Percentiles rank a stretch among this genome's conserved stretches.
phyloP scores from a whole-genome alignment of 306 rosid species.

The Vigna unguiculata region DNA sequence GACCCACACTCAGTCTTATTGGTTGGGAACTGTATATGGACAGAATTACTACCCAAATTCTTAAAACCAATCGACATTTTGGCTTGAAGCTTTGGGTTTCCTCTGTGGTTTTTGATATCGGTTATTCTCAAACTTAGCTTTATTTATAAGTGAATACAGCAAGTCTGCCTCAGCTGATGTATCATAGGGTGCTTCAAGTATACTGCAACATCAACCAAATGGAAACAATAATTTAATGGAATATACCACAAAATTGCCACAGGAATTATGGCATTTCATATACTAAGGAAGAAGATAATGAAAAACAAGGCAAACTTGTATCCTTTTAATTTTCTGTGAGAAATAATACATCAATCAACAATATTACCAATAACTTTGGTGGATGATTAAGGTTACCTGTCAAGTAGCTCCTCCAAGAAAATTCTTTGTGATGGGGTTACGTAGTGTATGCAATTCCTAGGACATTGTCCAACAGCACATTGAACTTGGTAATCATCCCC shows the following conservation, averaged over 20 bases:
- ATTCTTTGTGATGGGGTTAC: conserved; percentile 92
- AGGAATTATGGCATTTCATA: not conserved
- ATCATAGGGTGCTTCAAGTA: conserved; percentile 67
- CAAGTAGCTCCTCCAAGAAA: conserved; percentile 83
- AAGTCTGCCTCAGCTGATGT: conserved; percentile 80
- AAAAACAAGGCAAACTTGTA: conserved; percentile 11
- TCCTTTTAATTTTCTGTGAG: conserved; percentile 11
- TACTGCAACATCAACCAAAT: conserved; percentile 58
- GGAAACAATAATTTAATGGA: conserved; percentile 12
- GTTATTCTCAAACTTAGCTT: conserved; percentile 87
- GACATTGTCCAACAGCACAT: conserved; percentile 90
- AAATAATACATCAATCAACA: not conserved
- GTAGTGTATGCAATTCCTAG: conserved; percentile 88
- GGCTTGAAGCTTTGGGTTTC: conserved; percentile 72
- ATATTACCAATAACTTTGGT: not conserved
- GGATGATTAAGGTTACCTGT: conserved; percentile 57
- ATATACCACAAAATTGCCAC: not conserved
- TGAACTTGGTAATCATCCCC: conserved; percentile 85
- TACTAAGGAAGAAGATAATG: conserved; percentile 13
- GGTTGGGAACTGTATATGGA: not conserved
- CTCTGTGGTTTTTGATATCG: conserved; percentile 80
- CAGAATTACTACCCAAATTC: conserved; percentile 25
- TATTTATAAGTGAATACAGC: conserved; percentile 75
- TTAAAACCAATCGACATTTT: conserved; percentile 84
- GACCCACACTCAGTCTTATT: conserved; percentile 8